phyloP scores from a whole-genome alignment of 345 rosid genomes.

The Kernera saxatilis region DNA sequence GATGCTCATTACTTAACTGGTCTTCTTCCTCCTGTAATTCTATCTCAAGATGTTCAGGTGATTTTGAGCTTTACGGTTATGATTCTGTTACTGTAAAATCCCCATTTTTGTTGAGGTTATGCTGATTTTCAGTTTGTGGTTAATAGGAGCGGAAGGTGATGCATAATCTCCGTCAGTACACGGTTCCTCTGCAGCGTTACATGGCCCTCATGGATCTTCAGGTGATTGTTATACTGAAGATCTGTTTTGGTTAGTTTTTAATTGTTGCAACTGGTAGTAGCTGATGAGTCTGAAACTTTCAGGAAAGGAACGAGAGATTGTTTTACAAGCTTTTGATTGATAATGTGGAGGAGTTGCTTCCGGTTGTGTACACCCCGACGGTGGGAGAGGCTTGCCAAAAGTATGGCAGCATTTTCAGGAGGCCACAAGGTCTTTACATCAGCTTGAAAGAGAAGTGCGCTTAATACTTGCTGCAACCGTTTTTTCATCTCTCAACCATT shows the following conservation, averaged over 20 bases:
- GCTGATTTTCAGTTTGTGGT: background rate
- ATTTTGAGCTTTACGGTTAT: background rate
- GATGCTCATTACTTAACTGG: constrained; percentile 92
- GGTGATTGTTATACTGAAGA: constrained; percentile 30
- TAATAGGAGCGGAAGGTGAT: constrained; percentile 55
- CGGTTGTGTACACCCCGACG: constrained; percentile 92
- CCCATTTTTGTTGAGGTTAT: background rate
- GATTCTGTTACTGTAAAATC: background rate
- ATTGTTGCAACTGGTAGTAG: background rate
- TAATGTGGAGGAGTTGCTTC: constrained; percentile 88
- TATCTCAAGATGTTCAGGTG: constrained; percentile 83
- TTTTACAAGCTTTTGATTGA: constrained; percentile 92
- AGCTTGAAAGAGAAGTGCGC: constrained; percentile 88
- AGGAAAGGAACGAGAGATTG: constrained; percentile 91
- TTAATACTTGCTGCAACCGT: background rate
- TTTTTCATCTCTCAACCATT: background rate
- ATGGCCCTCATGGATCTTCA: constrained; percentile 97
- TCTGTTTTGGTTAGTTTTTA: background rate
- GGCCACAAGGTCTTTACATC: constrained; percentile 91
- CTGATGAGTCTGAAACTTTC: constrained; percentile 19
- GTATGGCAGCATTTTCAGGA: constrained; percentile 88
- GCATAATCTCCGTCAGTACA: constrained; percentile 73
- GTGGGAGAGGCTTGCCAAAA: constrained; percentile 99
- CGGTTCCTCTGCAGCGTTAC: constrained; percentile 84
- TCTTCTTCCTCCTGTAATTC: constrained; percentile 73